Base-by-base conservation (phyloP, 2,329 filamentous ascomycete species). In the Clarireedia monteithiana region DNA sequence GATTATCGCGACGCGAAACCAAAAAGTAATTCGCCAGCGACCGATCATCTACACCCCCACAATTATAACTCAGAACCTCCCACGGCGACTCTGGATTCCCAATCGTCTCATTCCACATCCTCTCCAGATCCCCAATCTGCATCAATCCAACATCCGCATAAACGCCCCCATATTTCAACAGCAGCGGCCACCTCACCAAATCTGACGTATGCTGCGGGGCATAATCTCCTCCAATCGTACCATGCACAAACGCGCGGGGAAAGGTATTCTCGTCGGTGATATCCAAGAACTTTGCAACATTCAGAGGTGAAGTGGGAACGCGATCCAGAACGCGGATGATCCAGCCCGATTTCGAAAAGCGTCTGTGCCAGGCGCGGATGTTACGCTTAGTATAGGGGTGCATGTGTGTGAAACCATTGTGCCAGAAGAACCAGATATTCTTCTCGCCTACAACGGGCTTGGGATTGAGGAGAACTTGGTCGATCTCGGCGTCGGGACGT, bases 371-470 rank as follows among this genome's bases (percentile, higher is more conserved):
- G 51, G 76, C 71, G 42, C 77, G 72, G 27, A 82, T 70, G 58
- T 77, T 82, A 42, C 80, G 77, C 56, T 76, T 69, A 4, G 75
- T 71, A 64, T 81, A 81, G 0, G 72, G 70, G 56, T 79, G 76
- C 73, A 82, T 76, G 26, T 66, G 68, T 3, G 60, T 45, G 61
- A 74, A 77, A 27, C 79, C 79, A 3, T 68, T 68, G 64, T 82
- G 73, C 80, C 80, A 83, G 68, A 80, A 83, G 63, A 81, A 79
- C 73, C 78, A 83, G 26, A 82, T 69, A 48, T 81, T 80, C 64
- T 82, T 82, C 47, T 75, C 72, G 30, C 68, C 65, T 0, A 68
- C 64, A 27, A 76, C 65, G 20, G 74, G 69, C 20, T 60, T 62
- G 1, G 72, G 73, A 50, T 74, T 63, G 0, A 73, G 61, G 30